Percentiles rank a stretch among this genome's conserved stretches.
Conservation (phyloP, 176 grass and related monocot species). For the Alloteropsis semialata region DNA sequence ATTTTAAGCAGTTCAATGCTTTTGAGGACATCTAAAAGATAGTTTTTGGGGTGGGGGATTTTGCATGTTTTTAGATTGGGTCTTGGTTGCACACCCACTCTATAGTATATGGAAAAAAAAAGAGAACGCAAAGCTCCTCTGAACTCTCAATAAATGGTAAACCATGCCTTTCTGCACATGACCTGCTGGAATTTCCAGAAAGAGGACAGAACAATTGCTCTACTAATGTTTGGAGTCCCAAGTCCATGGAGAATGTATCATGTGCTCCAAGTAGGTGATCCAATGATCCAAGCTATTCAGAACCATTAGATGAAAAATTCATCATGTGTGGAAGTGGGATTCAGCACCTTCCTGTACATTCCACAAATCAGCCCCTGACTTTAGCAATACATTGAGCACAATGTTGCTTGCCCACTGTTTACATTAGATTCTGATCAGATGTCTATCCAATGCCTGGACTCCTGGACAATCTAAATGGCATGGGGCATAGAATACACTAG, state of each 20-base stretch:
- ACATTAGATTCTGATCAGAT: background rate
- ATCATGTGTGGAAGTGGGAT: no score
- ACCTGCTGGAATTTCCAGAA: background rate
- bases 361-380: no score
- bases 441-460: no score
- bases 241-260: background rate
- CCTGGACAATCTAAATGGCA: no score
- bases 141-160: no score
- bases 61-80: background rate
- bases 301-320: no score
- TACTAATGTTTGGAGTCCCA: background rate
- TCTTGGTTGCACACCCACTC: background rate
- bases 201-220: background rate
- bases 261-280: no score
- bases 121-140: no score
- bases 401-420: background rate
- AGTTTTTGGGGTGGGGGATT: no score
- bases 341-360: no score
- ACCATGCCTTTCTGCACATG: background rate
- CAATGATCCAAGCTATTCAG: no score
- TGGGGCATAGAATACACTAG: background rate
- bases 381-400: background rate
- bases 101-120: slow-evolving; percentile 2
- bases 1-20: background rate
- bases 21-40: background rate